A percentile compares a stretch with the other conserved stretches of the same genome.
Evolutionary conservation across 2,329 filamentous ascomycete genomes (phyloP).

Genomic region (Trichophyton mentagrophytes): DNA sequence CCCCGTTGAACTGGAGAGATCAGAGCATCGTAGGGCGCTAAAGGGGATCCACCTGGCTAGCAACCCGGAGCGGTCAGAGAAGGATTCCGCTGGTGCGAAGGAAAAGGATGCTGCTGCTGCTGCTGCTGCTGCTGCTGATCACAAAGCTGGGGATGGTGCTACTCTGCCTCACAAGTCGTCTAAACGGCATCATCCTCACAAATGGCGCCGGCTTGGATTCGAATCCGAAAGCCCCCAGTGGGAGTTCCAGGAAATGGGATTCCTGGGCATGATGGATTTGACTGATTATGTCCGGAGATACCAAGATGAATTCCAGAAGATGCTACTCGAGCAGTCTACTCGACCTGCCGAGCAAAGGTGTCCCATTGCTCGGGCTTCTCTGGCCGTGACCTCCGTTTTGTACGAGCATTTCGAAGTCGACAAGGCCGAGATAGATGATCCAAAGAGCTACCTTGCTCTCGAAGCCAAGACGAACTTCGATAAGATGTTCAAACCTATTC

Average conservation of each 20-base stretch:
- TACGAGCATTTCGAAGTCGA: slow-evolving; percentile 96
- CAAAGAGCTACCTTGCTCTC: slow-evolving; percentile 58
- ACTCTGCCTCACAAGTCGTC: slow-evolving; percentile 38
- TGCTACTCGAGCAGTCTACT: slow-evolving; percentile 76
- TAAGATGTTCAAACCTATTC: slow-evolving; percentile 68
- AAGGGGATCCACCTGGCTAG: slow-evolving; percentile 77
- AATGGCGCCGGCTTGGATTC: slow-evolving; percentile 87
- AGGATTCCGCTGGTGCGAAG: slow-evolving; percentile 7
- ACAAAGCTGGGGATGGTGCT: slow-evolving; percentile 26
- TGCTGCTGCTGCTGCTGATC: slow-evolving; percentile 17
- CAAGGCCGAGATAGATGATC: slow-evolving; percentile 65
- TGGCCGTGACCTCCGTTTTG: slow-evolving; percentile 74
- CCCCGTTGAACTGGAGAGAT: slow-evolving; percentile 67
- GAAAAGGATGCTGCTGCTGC: slow-evolving; percentile 13
- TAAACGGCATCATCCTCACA: slow-evolving; percentile 70
- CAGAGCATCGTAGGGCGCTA: slow-evolving; percentile 76
- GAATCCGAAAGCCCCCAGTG: slow-evolving; percentile 73
- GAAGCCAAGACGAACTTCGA: slow-evolving; percentile 71
- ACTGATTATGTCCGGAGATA: slow-evolving; percentile 87
- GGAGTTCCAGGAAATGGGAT: slow-evolving; percentile 78
- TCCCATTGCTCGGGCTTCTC: slow-evolving; percentile 72
- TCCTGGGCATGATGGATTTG: slow-evolving; percentile 93
- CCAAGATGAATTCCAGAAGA: slow-evolving; percentile 83
- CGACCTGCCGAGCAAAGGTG: slow-evolving; percentile 60
- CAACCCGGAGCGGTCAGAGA: slow-evolving; percentile 50